These are phyloP conservation scores for Perkinsus olseni DNA, from an alignment of 169 alveolate genomes.

Conservation along the genomic window DNA sequence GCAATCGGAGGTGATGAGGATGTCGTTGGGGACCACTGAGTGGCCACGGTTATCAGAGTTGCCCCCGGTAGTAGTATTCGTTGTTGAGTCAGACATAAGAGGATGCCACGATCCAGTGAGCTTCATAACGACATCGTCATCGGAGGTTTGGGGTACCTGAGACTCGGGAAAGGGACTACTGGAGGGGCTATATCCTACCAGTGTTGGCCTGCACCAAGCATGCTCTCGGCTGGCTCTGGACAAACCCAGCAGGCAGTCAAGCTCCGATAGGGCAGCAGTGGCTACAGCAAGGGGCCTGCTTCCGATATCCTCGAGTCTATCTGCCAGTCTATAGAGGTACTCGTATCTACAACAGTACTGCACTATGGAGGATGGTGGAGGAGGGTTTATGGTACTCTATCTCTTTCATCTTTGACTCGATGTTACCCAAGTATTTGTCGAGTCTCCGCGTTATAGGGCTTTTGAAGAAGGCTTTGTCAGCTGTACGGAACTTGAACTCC, in stretches of 20 bases:
- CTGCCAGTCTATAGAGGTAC: background rate
- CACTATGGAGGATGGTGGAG: background rate
- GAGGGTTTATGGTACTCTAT: background rate
- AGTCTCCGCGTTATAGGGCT: background rate
- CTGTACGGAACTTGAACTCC: background rate
- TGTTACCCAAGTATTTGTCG: background rate
- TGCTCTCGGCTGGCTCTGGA: background rate
- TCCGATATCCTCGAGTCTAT: background rate
- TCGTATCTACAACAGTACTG: background rate
- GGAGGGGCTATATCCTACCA: background rate
- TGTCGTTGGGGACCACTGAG: background rate
- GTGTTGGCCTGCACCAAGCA: background rate
- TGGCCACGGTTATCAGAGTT: background rate
- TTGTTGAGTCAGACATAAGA: background rate
- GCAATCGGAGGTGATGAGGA: background rate
- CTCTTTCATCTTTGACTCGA: background rate
- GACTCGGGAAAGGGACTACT: background rate
- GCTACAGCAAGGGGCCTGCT: background rate
- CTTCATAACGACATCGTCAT: background rate
- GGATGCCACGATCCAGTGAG: background rate
- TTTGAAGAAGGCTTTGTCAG: background rate
- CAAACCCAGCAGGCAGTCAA: background rate
- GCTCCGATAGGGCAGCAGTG: background rate
- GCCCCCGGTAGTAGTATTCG: background rate
- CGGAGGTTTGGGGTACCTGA: background rate